A percentile compares a stretch with the other conserved stretches of the same genome.
phyloP scores from a whole-genome alignment of 345 rosid genomes.

The Syzygium oleosum region DNA sequence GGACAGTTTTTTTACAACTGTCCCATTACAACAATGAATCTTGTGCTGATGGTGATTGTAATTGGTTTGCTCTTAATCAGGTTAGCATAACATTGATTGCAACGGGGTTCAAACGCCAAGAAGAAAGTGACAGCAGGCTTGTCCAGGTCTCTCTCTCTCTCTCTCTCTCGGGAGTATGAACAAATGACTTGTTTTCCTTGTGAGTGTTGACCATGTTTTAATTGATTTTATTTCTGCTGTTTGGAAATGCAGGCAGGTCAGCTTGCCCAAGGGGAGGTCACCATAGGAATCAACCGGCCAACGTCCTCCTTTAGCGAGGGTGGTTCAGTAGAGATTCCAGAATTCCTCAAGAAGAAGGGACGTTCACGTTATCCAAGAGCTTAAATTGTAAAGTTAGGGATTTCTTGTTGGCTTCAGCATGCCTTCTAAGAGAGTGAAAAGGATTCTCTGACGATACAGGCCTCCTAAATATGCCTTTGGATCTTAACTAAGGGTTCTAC shows the following conservation, averaged over 20 bases:
- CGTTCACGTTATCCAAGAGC: constrained; percentile 81
- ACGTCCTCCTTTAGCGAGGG: constrained; percentile 61
- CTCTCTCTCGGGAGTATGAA: constrained; percentile 9
- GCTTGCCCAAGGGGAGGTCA: constrained; percentile 39
- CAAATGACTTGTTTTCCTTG: background rate
- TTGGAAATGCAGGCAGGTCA: constrained; percentile 41
- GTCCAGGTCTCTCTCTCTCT: constrained; percentile 40
- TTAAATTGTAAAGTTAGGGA: background rate
- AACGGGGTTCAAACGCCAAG: constrained; percentile 89
- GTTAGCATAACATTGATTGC: constrained; percentile 92
- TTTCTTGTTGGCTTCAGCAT: background rate
- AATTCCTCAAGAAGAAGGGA: constrained; percentile 91
- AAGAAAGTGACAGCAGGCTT: constrained; percentile 61
- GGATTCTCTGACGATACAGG: background rate
- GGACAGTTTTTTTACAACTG: background rate
- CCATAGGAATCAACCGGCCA: constrained; percentile 47
- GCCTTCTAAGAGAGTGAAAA: background rate
- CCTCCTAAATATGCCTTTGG: too few relatives aligned
- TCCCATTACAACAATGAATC: background rate
- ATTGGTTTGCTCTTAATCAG: constrained; percentile 14
- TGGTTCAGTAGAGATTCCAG: constrained; percentile 79
- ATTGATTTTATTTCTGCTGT: background rate
- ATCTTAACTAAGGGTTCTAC: background rate
- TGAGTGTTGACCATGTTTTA: background rate
- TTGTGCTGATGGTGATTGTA: background rate